Percentiles rank a stretch among this genome's conserved stretches.
phyloP scores from a whole-genome alignment of 257 asterid species.

The Primulina eburnea region DNA sequence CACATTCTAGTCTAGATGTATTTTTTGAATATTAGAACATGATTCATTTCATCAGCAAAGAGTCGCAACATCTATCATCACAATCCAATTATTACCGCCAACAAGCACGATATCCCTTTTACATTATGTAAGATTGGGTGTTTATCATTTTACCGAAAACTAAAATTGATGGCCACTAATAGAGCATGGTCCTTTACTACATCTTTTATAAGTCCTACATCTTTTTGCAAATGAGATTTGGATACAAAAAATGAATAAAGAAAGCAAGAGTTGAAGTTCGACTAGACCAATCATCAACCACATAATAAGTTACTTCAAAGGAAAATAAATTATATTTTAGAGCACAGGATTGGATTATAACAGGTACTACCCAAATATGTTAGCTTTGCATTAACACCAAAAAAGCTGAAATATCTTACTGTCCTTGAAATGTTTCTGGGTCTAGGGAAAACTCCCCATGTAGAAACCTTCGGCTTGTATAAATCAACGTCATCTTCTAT shows the following conservation, averaged over 20 bases:
- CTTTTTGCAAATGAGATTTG: not conserved
- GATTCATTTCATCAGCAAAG: too few species aligned
- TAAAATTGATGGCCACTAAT: too few species aligned
- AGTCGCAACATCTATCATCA: too few species aligned
- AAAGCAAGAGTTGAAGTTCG: not conserved
- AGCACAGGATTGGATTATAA: not conserved
- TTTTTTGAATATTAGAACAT: too few species aligned
- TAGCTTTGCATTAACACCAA: not conserved
- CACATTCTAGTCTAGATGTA: too few species aligned
- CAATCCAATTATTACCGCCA: too few species aligned
- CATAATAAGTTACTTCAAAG: not conserved
- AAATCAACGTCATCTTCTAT: conserved; percentile 43
- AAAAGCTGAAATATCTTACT: conserved; percentile 40
- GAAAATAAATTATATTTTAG: not conserved
- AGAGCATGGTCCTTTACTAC: too few species aligned
- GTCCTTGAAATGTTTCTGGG: conserved; percentile 78
- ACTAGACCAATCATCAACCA: not conserved
- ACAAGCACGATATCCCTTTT: too few species aligned
- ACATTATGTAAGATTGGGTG: too few species aligned
- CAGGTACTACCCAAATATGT: not conserved
- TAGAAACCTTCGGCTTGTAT: conserved; percentile 92
- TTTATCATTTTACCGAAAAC: too few species aligned
- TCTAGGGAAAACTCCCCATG: conserved; percentile 97
- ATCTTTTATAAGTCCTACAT: not conserved
- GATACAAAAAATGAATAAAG: not conserved